Evolutionary conservation across 2,329 filamentous ascomycete genomes (phyloP).

Genomic region (Colletotrichum zoysiae): DNA sequence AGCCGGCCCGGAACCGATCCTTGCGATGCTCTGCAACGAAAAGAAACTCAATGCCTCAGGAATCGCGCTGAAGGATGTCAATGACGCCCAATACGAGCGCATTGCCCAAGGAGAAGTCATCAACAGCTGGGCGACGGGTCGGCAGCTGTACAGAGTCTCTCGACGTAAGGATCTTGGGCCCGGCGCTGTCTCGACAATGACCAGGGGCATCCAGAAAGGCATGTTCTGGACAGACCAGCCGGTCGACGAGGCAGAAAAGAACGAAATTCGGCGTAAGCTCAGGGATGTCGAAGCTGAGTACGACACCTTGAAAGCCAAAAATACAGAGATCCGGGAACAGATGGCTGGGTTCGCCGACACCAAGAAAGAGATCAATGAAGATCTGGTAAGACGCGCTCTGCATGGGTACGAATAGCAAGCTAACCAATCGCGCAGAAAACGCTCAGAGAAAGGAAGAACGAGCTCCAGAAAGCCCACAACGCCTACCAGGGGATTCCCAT

Average conservation of each 20-base stretch:
- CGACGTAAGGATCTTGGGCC: conserved; percentile 86
- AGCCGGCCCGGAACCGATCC: conserved; percentile 82
- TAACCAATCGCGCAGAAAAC: conserved; percentile 54
- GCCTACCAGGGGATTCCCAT: conserved; percentile 76
- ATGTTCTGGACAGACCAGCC: conserved; percentile 82
- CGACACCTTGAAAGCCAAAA: conserved; percentile 57
- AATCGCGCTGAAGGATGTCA: conserved; percentile 73
- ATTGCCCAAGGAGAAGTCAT: conserved; percentile 71
- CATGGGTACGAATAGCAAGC: conserved; percentile 4
- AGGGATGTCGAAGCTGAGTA: conserved; percentile 57
- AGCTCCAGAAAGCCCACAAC: conserved; percentile 74
- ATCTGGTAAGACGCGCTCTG: conserved; percentile 48
- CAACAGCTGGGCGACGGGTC: conserved; percentile 77
- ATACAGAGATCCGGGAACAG: conserved; percentile 56
- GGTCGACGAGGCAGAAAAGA: conserved; percentile 75
- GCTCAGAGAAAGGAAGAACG: conserved; percentile 73
- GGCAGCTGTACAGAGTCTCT: conserved; percentile 72
- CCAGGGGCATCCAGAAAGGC: conserved; percentile 71
- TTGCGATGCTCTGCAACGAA: conserved; percentile 89
- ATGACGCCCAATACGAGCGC: conserved; percentile 75
- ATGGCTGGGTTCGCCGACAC: conserved; percentile 49
- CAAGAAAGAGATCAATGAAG: conserved; percentile 41
- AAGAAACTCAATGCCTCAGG: conserved; percentile 77
- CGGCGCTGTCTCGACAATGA: conserved; percentile 76
- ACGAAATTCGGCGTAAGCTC: conserved; percentile 68